Conservation (phyloP, 371 early-diverging fungal species). For the Massospora cicadina region DNA sequence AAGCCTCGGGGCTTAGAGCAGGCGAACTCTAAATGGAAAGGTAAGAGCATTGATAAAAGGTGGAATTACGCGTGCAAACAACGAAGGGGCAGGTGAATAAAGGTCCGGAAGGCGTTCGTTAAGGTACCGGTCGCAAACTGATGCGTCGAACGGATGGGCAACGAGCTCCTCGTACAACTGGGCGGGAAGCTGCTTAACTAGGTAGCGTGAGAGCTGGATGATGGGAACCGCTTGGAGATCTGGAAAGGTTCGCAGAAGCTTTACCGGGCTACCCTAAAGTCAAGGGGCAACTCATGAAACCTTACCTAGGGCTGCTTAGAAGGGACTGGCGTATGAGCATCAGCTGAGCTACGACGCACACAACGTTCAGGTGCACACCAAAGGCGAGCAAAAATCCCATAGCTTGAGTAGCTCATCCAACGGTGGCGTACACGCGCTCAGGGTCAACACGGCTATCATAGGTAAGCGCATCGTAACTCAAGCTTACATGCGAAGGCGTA, state of each 20-base stretch:
- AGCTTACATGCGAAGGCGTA: slow-evolving; percentile 85
- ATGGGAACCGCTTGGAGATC: slow-evolving; percentile 48
- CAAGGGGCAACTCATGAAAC: not conserved
- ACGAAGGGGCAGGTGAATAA: not conserved
- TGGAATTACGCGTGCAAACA: not conserved
- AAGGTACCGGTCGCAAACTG: slow-evolving; percentile 21
- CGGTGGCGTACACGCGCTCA: slow-evolving; percentile 79
- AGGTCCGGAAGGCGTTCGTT: not conserved
- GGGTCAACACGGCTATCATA: slow-evolving; percentile 65
- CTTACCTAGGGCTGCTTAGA: slow-evolving; percentile 35
- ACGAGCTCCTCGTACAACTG: slow-evolving; percentile 55
- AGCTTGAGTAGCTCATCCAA: slow-evolving; percentile 57
- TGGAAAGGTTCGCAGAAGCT: slow-evolving; percentile 58
- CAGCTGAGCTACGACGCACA: slow-evolving; percentile 73
- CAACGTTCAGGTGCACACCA: slow-evolving; percentile 79
- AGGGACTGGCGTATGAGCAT: slow-evolving; percentile 54
- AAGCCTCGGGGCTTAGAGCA: not conserved
- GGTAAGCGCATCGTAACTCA: not conserved
- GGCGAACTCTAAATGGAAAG: not conserved
- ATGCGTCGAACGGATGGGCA: slow-evolving; percentile 55
- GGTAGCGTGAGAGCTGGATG: slow-evolving; percentile 35
- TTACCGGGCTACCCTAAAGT: slow-evolving; percentile 72
- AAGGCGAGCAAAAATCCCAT: slow-evolving; percentile 86
- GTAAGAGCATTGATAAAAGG: not conserved
- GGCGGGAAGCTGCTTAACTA: slow-evolving; percentile 41